Evolutionary conservation across 1,284 basidiomycete species (phyloP).

Genomic region (Porogramme epimiltina): DNA sequence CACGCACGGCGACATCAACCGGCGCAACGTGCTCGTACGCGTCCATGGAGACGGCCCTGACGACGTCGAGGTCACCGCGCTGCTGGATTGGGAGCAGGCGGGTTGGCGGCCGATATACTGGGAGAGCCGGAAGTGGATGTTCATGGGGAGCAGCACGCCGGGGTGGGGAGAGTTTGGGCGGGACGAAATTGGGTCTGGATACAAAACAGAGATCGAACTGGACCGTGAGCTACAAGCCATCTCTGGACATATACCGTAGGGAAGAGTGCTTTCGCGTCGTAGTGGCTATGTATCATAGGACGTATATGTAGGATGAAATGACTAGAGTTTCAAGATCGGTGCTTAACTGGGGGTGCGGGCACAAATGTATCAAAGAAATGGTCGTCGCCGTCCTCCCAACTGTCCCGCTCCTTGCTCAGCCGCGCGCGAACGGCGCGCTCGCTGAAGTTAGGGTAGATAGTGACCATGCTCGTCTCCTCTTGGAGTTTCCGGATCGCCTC

Average conservation of each 20-base stretch:
- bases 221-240: background rate
- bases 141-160: background rate
- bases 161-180: background rate
- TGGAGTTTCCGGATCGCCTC: background rate
- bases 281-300: too few relatives aligned
- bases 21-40: constrained; percentile 16
- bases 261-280: too few relatives aligned
- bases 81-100: constrained; percentile 22
- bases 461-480: background rate
- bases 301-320: too few relatives aligned
- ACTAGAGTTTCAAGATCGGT: too few relatives aligned
- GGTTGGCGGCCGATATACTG: constrained; percentile 24
- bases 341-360: too few relatives aligned
- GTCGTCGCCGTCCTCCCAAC: background rate
- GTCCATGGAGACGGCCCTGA: background rate
- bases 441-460: background rate
- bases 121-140: constrained; percentile 10
- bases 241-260: background rate
- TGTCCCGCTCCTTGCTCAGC: background rate
- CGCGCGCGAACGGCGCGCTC: background rate
- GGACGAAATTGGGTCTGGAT: background rate
- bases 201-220: background rate
- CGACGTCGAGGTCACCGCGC: constrained; percentile 12
- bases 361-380: background rate
- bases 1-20: constrained; percentile 7